phyloP scores from a whole-genome alignment of 345 rosid genomes.

The Eucalyptus coolabah region DNA sequence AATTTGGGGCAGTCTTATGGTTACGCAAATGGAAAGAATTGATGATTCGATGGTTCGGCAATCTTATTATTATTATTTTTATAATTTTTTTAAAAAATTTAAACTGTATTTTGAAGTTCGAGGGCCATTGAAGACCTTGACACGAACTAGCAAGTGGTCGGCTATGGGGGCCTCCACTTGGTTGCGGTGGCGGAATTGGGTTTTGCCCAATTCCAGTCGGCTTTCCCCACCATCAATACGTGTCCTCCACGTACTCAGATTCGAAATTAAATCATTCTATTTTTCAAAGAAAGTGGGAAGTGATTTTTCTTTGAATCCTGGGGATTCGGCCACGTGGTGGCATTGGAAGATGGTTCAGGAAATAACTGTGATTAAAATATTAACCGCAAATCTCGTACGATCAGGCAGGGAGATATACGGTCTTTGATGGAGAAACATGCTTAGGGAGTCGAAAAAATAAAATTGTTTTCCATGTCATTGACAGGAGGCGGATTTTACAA shows the following conservation, averaged over 20 bases:
- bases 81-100: rapidly evolving
- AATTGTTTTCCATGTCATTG: not conserved
- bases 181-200: not conserved
- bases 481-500: not conserved
- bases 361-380: not conserved
- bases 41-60: not conserved
- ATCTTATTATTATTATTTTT: not conserved
- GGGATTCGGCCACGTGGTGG: not conserved
- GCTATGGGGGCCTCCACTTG: not conserved
- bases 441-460: not conserved
- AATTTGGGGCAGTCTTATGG: not conserved
- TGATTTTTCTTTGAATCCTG: not conserved
- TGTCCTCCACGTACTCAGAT: not conserved
- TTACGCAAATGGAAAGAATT: not conserved
- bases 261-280: not conserved
- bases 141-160: not conserved
- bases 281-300: not conserved
- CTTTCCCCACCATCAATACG: not conserved
- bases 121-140: not conserved
- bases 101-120: not conserved
- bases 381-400: not conserved
- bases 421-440: not conserved
- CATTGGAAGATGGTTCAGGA: not conserved
- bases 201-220: not conserved
- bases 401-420: not conserved